Evolutionary conservation across 257 asterid species (phyloP).

Genomic region (Phtheirospermum japonicum): DNA sequence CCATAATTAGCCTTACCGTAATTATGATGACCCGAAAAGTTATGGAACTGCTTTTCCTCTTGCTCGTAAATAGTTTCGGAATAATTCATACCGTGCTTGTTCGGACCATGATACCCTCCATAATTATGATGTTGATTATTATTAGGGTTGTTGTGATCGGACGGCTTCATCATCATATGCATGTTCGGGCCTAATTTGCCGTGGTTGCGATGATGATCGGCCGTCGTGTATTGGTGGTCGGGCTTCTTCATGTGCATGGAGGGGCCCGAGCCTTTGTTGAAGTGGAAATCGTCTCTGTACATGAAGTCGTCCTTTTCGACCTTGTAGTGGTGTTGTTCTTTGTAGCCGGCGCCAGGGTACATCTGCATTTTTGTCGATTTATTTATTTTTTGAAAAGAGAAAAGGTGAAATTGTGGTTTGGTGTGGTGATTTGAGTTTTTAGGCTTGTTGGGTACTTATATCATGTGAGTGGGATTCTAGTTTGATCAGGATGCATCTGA

Average conservation of each 20-base stretch:
- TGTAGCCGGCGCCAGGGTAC: conserved; percentile 10
- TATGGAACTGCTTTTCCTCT: background rate
- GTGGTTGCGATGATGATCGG: background rate
- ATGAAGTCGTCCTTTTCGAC: background rate
- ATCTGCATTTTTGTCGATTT: conserved; percentile 27
- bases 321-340: conserved; percentile 1
- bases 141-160: too few species aligned
- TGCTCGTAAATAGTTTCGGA: background rate
- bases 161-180: background rate
- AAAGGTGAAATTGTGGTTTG: too few species aligned
- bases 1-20: background rate
- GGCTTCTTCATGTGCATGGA: conserved; percentile 16
- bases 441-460: conserved; percentile 19
- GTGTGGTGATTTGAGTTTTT: background rate
- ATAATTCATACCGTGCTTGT: background rate
- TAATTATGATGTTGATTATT: background rate
- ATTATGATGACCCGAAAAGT: background rate
- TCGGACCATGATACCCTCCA: background rate
- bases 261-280: background rate
- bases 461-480: conserved; percentile 2
- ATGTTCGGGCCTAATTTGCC: background rate
- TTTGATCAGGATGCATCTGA: conserved; percentile 25
- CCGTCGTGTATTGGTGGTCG: background rate
- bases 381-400: too few species aligned
- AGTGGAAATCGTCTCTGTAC: background rate